phyloP scores from a whole-genome alignment of 2,329 filamentous ascomycete species.

The Mariannaea elegans region DNA sequence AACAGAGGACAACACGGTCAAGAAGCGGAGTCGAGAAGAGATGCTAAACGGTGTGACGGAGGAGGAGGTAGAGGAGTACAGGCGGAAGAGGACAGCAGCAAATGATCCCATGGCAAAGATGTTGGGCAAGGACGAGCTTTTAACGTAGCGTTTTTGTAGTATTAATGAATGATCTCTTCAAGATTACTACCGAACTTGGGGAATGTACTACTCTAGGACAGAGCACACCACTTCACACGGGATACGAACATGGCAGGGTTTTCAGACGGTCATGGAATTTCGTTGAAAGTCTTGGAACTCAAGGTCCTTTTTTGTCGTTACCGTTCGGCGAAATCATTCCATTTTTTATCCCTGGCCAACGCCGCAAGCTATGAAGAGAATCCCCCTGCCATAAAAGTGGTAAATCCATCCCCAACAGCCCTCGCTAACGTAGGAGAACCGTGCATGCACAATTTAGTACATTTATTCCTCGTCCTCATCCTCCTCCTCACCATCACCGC shows the following conservation, averaged over 20 bases:
- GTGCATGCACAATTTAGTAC: constrained; percentile 44
- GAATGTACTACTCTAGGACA: not conserved
- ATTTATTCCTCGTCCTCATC: constrained; percentile 85
- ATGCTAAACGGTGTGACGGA: constrained; percentile 82
- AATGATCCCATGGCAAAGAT: constrained; percentile 90
- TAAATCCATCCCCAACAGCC: constrained; percentile 45
- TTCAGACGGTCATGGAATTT: constrained; percentile 27
- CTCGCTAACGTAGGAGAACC: constrained; percentile 42
- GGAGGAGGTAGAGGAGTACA: constrained; percentile 86
- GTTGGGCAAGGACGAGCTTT: constrained; percentile 73
- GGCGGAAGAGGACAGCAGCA: constrained; percentile 75
- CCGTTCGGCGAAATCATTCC: constrained; percentile 51
- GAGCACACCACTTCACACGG: constrained; percentile 14
- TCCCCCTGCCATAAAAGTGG: constrained; percentile 49
- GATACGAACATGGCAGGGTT: constrained; percentile 20
- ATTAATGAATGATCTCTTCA: not conserved
- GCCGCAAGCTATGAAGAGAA: constrained; percentile 60
- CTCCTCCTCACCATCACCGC: constrained; percentile 79
- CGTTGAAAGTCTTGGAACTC: constrained; percentile 31
- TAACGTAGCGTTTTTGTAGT: constrained; percentile 30
- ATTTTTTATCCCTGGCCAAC: constrained; percentile 59
- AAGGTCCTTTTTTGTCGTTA: constrained; percentile 38
- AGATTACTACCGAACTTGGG: not conserved
- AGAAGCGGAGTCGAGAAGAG: constrained; percentile 81
- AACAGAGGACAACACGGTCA: constrained; percentile 49